Base-by-base conservation (phyloP, 202 grass and related monocot genomes). In the Bolboschoenoplectus hybrid region DNA sequence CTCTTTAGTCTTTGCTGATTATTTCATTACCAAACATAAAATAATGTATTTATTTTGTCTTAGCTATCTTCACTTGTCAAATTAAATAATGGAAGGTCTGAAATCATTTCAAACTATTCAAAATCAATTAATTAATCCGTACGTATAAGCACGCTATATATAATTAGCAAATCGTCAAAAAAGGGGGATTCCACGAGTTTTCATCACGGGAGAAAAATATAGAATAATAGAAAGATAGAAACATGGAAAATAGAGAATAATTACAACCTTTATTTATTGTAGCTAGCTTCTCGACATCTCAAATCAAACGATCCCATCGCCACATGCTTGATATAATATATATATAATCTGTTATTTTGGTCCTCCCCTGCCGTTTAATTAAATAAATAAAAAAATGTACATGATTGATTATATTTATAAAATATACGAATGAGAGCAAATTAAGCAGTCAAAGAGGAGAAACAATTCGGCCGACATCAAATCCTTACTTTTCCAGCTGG, bases 401-500 rank as follows among this genome's bases (percentile, higher is more conserved):
- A 58, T 2, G 0, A 58, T 58, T 14, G 12, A 53, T 53, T 12
- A 53, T 56, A 16, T 13, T 13, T 56, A 56, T 13, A 56, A 16
- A 13, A 13, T 40, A 9, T 9, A 71, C 13, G 40, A 71, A 41
- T 9, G 8, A 70, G 12, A 39, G 66, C 3, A 14, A 7, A 26
- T 26, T 26, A 17, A 14, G 35, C 19, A 40, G 35, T 72, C 41
- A 72, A 44, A 72, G 36, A 72, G 40, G 47, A 75, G 20, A 75
- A 75, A 51, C 13, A 52, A 75, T 75, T 75, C 49, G 39, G 71
- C 40, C 47, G 16, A 75, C 71, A 75, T 75, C 41, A 75, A 52
- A 75, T 75, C 71, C 43, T 9, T 45, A 51, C 71, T 75, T 75
- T 75, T 71, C 40, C 67, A 75, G 51, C 47, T 41, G 71, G 71